These are phyloP conservation scores for Luffa acutangula DNA, from an alignment of 306 rosid genomes.

Conservation along the genomic window DNA sequence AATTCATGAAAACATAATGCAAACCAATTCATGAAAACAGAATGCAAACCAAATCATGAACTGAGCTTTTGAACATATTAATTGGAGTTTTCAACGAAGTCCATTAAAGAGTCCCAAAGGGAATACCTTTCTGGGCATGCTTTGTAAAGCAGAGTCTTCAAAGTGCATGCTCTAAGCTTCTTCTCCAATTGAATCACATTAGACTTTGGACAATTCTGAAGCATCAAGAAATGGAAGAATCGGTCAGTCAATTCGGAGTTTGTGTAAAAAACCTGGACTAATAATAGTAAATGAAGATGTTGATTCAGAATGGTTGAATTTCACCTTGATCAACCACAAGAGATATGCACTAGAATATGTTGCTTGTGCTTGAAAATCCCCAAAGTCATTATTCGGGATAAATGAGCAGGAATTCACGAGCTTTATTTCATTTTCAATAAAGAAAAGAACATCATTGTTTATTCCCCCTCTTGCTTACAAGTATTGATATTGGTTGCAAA, in stretches of 20 bases:
- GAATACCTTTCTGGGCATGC: constrained; percentile 49
- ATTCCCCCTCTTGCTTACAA: constrained; percentile 20
- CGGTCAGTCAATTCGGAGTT: not conserved
- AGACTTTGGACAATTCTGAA: constrained; percentile 41
- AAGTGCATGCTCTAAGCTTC: constrained; percentile 37
- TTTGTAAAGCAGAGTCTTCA: constrained; percentile 38
- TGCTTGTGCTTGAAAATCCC: constrained; percentile 67
- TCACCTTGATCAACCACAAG: constrained; percentile 61
- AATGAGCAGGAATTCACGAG: constrained; percentile 42
- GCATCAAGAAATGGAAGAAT: constrained; percentile 20
- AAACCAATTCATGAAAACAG: too few relatives aligned
- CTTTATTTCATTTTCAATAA: constrained; percentile 40
- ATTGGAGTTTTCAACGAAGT: not conserved
- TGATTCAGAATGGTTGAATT: not conserved
- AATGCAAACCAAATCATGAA: too few relatives aligned
- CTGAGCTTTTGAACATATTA: not conserved
- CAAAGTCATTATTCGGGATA: constrained; percentile 38
- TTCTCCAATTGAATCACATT: constrained; percentile 21
- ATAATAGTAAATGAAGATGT: not conserved
- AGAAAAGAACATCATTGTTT: constrained; percentile 19
- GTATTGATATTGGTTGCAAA: constrained; percentile 14
- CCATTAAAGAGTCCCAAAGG: constrained; percentile 33
- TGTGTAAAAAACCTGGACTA: not conserved
- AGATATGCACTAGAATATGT: constrained; percentile 40
- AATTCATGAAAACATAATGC: too few relatives aligned